Evolutionary conservation across 2,329 filamentous ascomycete genomes (phyloP).

Genomic region (Calonectria hongkongensis): DNA sequence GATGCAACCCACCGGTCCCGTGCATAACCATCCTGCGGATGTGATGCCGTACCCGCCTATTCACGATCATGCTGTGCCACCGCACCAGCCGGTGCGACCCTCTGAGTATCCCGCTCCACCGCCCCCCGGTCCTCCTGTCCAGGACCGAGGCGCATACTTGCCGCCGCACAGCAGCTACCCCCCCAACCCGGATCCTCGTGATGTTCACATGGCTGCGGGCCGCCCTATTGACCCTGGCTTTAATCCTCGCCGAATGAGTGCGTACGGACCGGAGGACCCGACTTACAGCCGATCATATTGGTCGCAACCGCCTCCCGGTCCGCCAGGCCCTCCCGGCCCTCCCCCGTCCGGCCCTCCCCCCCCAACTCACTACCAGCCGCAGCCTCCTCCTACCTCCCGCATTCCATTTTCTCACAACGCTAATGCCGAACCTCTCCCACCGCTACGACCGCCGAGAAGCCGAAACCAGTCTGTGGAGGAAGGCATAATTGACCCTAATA

Average conservation of each 20-base stretch:
- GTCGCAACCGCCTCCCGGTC: constrained; percentile 56
- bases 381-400: constrained; percentile 55
- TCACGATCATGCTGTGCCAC: constrained; percentile 51
- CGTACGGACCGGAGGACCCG: constrained; percentile 56
- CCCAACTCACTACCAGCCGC: constrained; percentile 54
- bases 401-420: constrained; percentile 61
- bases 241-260: constrained; percentile 57
- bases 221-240: constrained; percentile 59
- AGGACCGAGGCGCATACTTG: constrained; percentile 56
- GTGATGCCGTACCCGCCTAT: constrained; percentile 53
- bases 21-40: constrained; percentile 51
- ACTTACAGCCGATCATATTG: constrained; percentile 60
- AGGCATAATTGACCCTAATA: constrained; percentile 58
- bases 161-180: constrained; percentile 55
- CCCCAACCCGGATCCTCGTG: constrained; percentile 55
- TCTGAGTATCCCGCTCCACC: constrained; percentile 55
- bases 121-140: constrained; percentile 50
- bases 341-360: constrained; percentile 48
- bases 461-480: constrained; percentile 60
- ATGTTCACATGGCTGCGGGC: constrained; percentile 54
- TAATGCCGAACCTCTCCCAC: constrained; percentile 61
- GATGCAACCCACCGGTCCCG: constrained; percentile 50
- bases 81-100: constrained; percentile 53
- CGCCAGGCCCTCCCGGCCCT: constrained; percentile 53
- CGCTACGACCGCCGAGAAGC: constrained; percentile 61